These are phyloP conservation scores for Citrus sp. DNA, from an alignment of 345 rosid genomes.

Conservation along the genomic window DNA sequence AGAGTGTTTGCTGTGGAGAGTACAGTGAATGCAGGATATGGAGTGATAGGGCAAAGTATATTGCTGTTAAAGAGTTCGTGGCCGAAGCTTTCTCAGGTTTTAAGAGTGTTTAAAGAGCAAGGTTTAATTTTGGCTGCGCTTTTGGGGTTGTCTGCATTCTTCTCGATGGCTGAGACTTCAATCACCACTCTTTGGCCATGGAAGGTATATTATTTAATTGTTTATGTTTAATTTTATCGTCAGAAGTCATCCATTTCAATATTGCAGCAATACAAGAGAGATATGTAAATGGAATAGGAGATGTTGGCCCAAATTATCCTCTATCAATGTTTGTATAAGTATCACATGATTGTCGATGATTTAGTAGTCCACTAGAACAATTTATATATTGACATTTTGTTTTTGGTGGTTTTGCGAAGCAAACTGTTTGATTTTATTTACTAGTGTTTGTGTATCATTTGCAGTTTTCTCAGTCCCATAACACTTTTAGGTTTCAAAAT, in stretches of 20 bases:
- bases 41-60: slow-evolving; percentile 58
- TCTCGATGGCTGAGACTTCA: slow-evolving; percentile 96
- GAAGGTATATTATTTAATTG: slow-evolving; percentile 50
- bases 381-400: neutral
- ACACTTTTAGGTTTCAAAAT: neutral
- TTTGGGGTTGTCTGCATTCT: slow-evolving; percentile 80
- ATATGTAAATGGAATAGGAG: neutral
- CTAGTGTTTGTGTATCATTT: neutral
- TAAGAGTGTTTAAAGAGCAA: slow-evolving; percentile 72
- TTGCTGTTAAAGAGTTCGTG: slow-evolving; percentile 58
- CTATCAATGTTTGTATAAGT: neutral
- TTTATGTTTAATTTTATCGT: neutral
- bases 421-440: neutral
- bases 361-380: neutral
- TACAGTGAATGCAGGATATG: slow-evolving; percentile 65
- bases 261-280: neutral
- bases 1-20: slow-evolving; percentile 69
- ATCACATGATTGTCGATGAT: neutral
- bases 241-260: neutral
- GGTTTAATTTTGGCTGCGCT: slow-evolving; percentile 70
- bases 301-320: neutral
- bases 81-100: slow-evolving; percentile 72
- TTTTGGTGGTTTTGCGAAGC: neutral
- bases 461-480: neutral
- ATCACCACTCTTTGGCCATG: slow-evolving; percentile 93